These are phyloP conservation scores for Leonotis leonurus DNA, from an alignment of 257 asterid species.

Conservation along the genomic window DNA sequence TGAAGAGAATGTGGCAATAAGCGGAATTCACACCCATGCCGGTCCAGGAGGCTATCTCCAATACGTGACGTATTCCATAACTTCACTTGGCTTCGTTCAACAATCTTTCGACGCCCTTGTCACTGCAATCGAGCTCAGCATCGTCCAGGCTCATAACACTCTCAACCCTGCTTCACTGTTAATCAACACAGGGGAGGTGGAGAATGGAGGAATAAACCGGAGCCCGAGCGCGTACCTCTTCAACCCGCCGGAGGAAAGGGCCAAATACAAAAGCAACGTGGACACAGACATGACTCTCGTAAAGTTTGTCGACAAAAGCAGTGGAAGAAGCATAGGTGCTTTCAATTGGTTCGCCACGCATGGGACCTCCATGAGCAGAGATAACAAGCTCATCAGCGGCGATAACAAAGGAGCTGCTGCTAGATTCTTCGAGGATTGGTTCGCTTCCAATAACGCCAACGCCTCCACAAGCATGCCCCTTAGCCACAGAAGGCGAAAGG, in stretches of 20 bases:
- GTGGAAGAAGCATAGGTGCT: slow-evolving; percentile 37
- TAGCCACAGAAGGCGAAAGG: neutral
- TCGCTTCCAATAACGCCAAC: slow-evolving; percentile 11
- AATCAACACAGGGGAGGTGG: slow-evolving; percentile 45
- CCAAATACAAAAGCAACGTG: slow-evolving; percentile 28
- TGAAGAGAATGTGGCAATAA: slow-evolving; percentile 52
- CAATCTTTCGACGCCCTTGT: slow-evolving; percentile 57
- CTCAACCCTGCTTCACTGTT: slow-evolving; percentile 41
- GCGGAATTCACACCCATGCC: slow-evolving; percentile 67
- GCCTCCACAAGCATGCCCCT: neutral
- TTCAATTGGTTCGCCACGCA: slow-evolving; percentile 62
- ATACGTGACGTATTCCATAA: slow-evolving; percentile 40
- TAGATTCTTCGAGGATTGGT: slow-evolving; percentile 60
- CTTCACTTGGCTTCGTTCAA: slow-evolving; percentile 57
- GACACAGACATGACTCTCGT: slow-evolving; percentile 51
- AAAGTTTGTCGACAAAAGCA: slow-evolving; percentile 38
- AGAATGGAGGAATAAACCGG: slow-evolving; percentile 52
- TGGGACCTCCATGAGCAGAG: slow-evolving; percentile 62
- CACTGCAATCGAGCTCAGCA: slow-evolving; percentile 44
- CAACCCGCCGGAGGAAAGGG: slow-evolving; percentile 47
- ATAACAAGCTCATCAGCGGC: slow-evolving; percentile 50
- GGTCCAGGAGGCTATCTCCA: slow-evolving; percentile 69
- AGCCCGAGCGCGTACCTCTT: slow-evolving; percentile 59
- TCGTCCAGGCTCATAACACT: slow-evolving; percentile 48
- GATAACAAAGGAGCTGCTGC: slow-evolving; percentile 74